Conservation (phyloP, 495 filamentous ascomycete genomes). For the Penicillium parvum region DNA sequence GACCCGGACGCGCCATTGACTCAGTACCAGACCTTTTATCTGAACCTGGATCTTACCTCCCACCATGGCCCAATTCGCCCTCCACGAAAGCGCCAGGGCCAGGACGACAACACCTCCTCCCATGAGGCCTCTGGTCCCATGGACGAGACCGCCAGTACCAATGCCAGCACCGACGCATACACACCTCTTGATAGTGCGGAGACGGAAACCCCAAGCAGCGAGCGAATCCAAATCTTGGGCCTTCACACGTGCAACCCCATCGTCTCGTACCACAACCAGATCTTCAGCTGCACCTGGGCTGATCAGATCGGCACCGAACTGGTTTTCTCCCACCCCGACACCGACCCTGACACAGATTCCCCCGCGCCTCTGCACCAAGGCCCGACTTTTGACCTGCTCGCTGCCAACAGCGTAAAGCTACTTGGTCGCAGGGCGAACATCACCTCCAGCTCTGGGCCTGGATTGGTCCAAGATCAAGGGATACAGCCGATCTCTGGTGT, state of each 20-base stretch:
- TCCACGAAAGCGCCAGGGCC: slow-evolving; percentile 28
- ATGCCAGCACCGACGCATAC: slow-evolving; percentile 9
- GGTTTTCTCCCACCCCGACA: slow-evolving; percentile 52
- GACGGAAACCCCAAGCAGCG: slow-evolving; percentile 18
- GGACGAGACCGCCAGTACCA: slow-evolving; percentile 10
- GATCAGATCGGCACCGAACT: slow-evolving; percentile 77
- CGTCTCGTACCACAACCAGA: slow-evolving; percentile 65
- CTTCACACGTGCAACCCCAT: slow-evolving; percentile 70
- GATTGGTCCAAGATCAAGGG: slow-evolving; percentile 1
- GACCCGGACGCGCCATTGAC: not conserved
- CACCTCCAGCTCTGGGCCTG: slow-evolving; percentile 25
- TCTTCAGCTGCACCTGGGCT: slow-evolving; percentile 74
- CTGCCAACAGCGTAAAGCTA: slow-evolving; percentile 52
- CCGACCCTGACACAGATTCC: slow-evolving; percentile 27
- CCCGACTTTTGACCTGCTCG: slow-evolving; percentile 57
- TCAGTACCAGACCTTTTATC: slow-evolving; percentile 47
- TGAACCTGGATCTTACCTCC: slow-evolving; percentile 51
- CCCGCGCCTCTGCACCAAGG: slow-evolving; percentile 34
- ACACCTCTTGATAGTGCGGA: slow-evolving; percentile 25
- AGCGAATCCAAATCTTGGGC: slow-evolving; percentile 72
- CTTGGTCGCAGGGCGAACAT: slow-evolving; percentile 42
- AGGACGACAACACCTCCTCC: slow-evolving; percentile 13
- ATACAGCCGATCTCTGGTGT: not conserved
- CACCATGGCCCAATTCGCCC: slow-evolving; percentile 36
- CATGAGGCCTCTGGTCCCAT: slow-evolving; percentile 2